Evolutionary conservation across 2,329 filamentous ascomycete genomes (phyloP).

Genomic region (Neonectria hederae): DNA sequence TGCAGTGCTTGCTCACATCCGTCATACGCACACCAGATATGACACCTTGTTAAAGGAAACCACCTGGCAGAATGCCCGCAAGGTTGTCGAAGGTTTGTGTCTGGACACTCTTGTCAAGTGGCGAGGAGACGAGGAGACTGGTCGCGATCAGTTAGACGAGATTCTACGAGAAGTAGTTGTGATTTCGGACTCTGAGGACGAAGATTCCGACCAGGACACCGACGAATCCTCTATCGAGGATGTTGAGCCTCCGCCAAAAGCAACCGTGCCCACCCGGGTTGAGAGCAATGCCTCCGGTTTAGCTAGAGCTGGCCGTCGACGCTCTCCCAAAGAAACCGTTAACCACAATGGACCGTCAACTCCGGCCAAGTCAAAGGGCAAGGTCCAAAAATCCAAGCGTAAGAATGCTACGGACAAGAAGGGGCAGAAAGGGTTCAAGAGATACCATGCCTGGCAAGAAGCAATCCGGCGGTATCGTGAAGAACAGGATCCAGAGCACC

Average conservation of each 20-base stretch:
- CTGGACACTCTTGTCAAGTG: conserved; percentile 75
- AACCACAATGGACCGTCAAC: conserved; percentile 26
- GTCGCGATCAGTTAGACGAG: conserved; percentile 73
- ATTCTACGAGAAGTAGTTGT: conserved; percentile 73
- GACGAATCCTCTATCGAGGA: conserved; percentile 47
- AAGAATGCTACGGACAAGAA: conserved; percentile 45
- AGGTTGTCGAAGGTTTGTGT: conserved; percentile 68
- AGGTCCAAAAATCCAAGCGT: conserved; percentile 43
- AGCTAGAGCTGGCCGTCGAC: conserved; percentile 27
- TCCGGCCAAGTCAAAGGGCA: conserved; percentile 33
- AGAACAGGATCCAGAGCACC: conserved; percentile 19
- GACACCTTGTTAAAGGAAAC: conserved; percentile 68
- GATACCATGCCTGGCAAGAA: conserved; percentile 57
- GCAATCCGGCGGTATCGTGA: conserved; percentile 48
- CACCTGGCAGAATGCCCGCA: conserved; percentile 67
- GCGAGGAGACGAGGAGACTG: conserved; percentile 76
- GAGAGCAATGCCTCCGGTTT: conserved; percentile 25
- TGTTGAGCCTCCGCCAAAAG: conserved; percentile 24
- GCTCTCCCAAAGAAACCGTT: conserved; percentile 30
- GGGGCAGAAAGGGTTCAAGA: conserved; percentile 56
- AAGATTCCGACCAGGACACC: conserved; percentile 51
- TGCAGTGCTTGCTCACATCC: conserved; percentile 72
- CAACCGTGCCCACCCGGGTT: conserved; percentile 18
- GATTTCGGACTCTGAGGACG: conserved; percentile 68
- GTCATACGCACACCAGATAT: conserved; percentile 73